A percentile compares a stretch with the other conserved stretches of the same genome.
Conservation (phyloP, 148 eudicot genomes). For the Cornus suecica region DNA sequence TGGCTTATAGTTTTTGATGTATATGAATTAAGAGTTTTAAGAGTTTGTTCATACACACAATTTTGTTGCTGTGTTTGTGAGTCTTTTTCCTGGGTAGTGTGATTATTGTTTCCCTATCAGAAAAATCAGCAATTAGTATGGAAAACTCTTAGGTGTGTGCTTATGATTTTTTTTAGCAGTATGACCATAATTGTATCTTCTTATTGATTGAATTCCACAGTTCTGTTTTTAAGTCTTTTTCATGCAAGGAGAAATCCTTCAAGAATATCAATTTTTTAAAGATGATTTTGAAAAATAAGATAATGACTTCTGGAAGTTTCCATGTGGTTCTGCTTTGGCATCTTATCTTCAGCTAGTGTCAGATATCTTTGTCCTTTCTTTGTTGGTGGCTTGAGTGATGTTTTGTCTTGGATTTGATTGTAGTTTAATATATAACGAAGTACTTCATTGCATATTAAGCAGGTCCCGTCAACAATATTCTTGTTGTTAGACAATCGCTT, state of each 20-base stretch:
- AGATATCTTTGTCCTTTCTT: neutral
- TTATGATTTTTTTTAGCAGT: neutral
- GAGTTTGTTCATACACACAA: no score
- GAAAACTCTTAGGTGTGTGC: neutral
- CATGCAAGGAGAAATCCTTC: neutral
- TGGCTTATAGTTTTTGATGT: no score
- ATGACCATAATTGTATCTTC: neutral
- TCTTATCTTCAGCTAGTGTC: neutral
- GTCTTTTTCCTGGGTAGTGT: neutral
- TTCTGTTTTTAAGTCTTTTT: neutral
- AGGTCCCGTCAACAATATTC: conserved; percentile 84
- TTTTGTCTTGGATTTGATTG: neutral
- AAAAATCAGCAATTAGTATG: neutral
- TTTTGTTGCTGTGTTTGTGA: neutral
- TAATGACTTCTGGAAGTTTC: neutral
- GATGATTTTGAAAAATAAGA: neutral
- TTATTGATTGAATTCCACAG: neutral
- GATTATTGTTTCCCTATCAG: neutral
- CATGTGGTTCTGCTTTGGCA: neutral
- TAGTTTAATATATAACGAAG: neutral
- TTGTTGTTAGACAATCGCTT: conserved; percentile 40
- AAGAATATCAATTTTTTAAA: neutral
- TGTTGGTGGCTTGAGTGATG: neutral
- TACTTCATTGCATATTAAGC: conserved; percentile 19
- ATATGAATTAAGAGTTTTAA: no score